Evolutionary conservation across 2,329 filamentous ascomycete genomes (phyloP), one percentile per base, ranked within the genome.

Genomic region (Westerdykella sp.): DNA sequence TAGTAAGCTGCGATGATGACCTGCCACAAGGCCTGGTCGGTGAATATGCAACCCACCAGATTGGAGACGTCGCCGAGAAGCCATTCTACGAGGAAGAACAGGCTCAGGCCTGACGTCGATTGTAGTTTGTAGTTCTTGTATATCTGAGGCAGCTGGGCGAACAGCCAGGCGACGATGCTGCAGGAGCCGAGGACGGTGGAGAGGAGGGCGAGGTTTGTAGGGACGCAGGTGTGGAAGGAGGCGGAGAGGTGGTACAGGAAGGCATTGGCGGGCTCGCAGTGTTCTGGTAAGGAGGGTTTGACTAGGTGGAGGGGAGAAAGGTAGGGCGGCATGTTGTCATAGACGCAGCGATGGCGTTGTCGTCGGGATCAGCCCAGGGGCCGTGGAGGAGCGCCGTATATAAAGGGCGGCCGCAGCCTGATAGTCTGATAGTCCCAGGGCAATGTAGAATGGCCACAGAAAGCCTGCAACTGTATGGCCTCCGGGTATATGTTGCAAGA

Each of bases 121-220:
- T 80, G 73, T 15, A 83, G 62, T 41, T 72, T 71, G 58, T 79
- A 79, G 58, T 85, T 85, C 68, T 84, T 84, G 67, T 78, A 81
- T 49, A 85, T 83, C 56, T 85, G 81, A 1, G 81, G 81, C 22
- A 84, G 68, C 60, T 84, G 81, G 11, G 81, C 81, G 58, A 83
- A 85, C 2, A 85, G 72, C 81, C 81, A 85, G 35, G 80, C 78
- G 40, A 81, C 53, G 47, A 85, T 84, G 55, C 79, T 83, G 47
- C 80, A 67, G 0, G 72, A 74, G 15, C 81, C 81, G 41, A 84
- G 70, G 2, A 75, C 48, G 5, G 78, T 80, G 16, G 81, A 84
- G 44, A 81, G 49, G 46, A 84, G 72, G 16, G 80, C 80, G 42
- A 83, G 73, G 42, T 76, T 74, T 14, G 79, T 82, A 11, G 81